Evolutionary conservation across 2,329 filamentous ascomycete species (phyloP), one percentile per base, ranked within the genome.

Genomic region (Septoria linicola): DNA sequence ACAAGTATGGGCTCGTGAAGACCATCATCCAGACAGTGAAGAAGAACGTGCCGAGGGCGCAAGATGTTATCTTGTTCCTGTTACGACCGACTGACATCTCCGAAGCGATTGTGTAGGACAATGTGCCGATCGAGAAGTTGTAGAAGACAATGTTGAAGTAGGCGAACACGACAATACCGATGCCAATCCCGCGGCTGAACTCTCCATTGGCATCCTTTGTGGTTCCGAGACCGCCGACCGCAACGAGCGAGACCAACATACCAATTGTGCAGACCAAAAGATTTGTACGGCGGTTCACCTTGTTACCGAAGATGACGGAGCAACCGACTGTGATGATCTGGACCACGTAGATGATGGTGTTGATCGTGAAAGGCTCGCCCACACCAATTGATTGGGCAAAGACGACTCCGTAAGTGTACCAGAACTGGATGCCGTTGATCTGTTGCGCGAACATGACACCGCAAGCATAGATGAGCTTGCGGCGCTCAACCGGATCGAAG

Each of bases 61-160:
- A 66, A 7, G 71, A 65, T n/a, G 67, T 71, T 55, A 75, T 76
- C 59, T 76, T 75, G 60, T 75, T 75, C 41, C 72, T 66, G 61
- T 78, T 78, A 11, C 68, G 70, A 3, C 75, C 75, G 19, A 76
- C 73, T 0, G 75, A 71, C 70, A 76, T 73, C 54, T 78, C 75
- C 3, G 69, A 71, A 1, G 63, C 63, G 31, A 59, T 59, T 3
- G 57, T 59, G 42, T 59, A 59, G 11, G 57, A 59, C 6, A 59
- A 40, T 1, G 57, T 59, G 20, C 57, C 57, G 35, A 59, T 59
- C 4, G 57, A 59, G 49, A 57, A 59, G 46, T 59, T 59, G 45
- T 59, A 59, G 42, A 57, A 59, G 14, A 59, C 53, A 35, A 58
- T 56, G 39, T 58, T 58, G 56, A 58, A 56, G 53, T 58, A 58